Evolutionary conservation across 2,329 filamentous ascomycete genomes (phyloP).

Genomic region (Dactylella cylindrospora): DNA sequence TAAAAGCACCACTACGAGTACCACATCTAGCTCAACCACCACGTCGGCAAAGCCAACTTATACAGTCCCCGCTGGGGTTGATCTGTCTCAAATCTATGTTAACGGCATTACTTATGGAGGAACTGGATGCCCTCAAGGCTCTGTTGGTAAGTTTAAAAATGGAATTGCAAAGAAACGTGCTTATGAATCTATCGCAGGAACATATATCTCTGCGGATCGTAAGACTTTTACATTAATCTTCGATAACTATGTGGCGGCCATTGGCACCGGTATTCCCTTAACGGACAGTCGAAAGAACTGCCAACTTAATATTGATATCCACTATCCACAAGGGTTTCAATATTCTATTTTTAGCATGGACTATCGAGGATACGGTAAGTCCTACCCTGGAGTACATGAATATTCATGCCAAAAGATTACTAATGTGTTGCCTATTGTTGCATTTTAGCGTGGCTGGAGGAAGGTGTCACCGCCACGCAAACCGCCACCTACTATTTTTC

Average conservation of each 20-base stretch:
- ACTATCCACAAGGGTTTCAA: constrained; percentile 59
- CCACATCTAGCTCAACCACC: not conserved
- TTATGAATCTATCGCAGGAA: not conserved
- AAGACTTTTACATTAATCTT: constrained; percentile 58
- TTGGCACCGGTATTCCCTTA: constrained; percentile 54
- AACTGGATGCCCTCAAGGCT: constrained; percentile 24
- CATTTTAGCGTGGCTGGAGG: constrained; percentile 52
- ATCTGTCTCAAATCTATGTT: constrained; percentile 16
- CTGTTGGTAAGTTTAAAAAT: constrained; percentile 6
- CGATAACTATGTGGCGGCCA: constrained; percentile 57
- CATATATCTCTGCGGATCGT: constrained; percentile 19
- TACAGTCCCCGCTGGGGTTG: constrained; percentile 16
- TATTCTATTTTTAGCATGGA: constrained; percentile 59
- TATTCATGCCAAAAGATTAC: too few species aligned
- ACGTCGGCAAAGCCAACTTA: constrained; percentile 12
- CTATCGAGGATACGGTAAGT: constrained; percentile 57
- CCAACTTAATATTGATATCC: constrained; percentile 59
- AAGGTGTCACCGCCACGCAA: constrained; percentile 56
- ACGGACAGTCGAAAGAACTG: constrained; percentile 59
- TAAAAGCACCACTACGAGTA: not conserved
- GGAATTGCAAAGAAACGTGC: not conserved
- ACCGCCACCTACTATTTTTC: constrained; percentile 61
- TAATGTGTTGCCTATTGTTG: not conserved
- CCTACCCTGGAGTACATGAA: not conserved
- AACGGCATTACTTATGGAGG: constrained; percentile 27